Conservation (phyloP, 1,139 yeast genomes). For the Yamadazyma diddensiae region DNA sequence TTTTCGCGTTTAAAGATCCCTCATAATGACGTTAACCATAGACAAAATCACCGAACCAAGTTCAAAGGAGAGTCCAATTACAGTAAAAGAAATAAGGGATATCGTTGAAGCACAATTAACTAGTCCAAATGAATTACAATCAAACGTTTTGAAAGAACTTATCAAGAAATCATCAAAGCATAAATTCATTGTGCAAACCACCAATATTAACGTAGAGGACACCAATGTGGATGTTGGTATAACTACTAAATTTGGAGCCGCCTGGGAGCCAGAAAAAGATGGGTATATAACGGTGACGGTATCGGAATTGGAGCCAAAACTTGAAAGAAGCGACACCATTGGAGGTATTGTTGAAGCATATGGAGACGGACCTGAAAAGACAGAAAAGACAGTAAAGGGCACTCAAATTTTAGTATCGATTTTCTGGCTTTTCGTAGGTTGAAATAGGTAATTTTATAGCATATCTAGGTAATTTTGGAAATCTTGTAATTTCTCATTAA, state of each 20-base stretch:
- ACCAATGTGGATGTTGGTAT: conserved; percentile 20
- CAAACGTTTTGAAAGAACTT: conserved; percentile 19
- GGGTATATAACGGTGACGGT: conserved; percentile 25
- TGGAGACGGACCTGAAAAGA: neutral
- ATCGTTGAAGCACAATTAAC: conserved; percentile 7
- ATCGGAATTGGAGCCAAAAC: neutral
- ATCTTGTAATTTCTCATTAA: conserved; percentile 27
- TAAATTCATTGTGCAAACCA: conserved; percentile 32
- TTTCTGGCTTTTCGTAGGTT: conserved; percentile 30
- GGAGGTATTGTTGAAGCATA: conserved; percentile 11
- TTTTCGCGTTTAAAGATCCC: conserved; percentile 1
- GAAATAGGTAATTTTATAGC: conserved; percentile 8
- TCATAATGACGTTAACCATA: conserved; percentile 5
- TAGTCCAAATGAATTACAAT: conserved; percentile 4
- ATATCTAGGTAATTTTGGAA: conserved; percentile 26
- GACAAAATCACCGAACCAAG: conserved; percentile 8
- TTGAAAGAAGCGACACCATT: conserved; percentile 7
- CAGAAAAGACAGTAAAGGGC: neutral
- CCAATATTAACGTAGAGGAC: conserved; percentile 18
- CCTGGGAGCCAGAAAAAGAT: conserved; percentile 40
- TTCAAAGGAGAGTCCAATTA: conserved; percentile 17
- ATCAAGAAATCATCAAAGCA: conserved; percentile 34
- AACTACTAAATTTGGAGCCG: conserved; percentile 30
- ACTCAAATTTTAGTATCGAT: conserved; percentile 20
- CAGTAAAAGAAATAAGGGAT: conserved; percentile 7